Evolutionary conservation across 164 flowering plant species (phyloP), one percentile per base, ranked within the genome.

Genomic region (grape (Vitis vinifera)): DNA sequence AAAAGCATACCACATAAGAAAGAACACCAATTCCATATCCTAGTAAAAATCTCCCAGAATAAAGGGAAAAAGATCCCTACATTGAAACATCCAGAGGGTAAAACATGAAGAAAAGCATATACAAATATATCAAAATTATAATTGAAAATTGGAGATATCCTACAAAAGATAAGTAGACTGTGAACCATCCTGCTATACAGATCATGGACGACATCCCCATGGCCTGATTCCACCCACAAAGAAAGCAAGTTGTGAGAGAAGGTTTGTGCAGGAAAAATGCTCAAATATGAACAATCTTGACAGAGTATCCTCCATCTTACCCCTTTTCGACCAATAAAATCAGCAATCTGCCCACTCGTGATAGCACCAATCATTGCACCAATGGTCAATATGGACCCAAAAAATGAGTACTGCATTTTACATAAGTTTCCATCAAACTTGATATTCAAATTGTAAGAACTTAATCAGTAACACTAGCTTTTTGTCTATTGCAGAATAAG

Each of bases 161-260:
- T 76, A 93, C 98, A 88, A 60, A 65, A 2, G 97, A 69, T 44
- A 91, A 79, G 77, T 77, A 88, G 55, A 93, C 72, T 2, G 88
- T 83, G 27, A 90, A 82, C 98, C 98, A 93, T 57, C 98, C 98
- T 3, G 81, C 14, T 14, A 87, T 82, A 80, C 98, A 91, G 77
- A 87, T 77, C 12, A 44, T 47, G 62, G 91, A 79, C 71, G 98
- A 87, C 63, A 84, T 69, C 79, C 92, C 80, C 98, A 93, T 86
- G 44, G 95, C 91, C 97, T 93, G 75, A n/a, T 59, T 68, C 37
- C 75, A 67, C 0, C 29, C 66, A 52, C 31, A 71, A 55, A 66
- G 10, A 31, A 4, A 30, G 31, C 59, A 16, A 27, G 15, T 56
- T 23, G 2, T 6, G 13, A n/a, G 16, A 13, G 8, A 14, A 2